Base-by-base conservation (phyloP, 2,329 filamentous ascomycete species). In the Monilinia vaccinii-corymbosi region DNA sequence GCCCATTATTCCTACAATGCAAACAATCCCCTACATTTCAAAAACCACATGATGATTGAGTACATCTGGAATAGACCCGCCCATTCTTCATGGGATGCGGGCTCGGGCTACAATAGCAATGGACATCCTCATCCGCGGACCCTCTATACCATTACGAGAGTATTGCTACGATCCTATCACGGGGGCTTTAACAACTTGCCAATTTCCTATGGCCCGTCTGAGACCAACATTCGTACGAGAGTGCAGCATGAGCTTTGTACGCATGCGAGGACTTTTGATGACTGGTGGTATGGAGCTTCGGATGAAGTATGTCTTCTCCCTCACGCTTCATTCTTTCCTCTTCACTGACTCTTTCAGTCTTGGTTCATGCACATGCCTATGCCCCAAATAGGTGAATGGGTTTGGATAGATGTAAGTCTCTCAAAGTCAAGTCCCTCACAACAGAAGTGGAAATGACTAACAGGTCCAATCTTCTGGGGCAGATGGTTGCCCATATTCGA, bases 331-430 rank as follows among this genome's bases (percentile, higher is more conserved):
- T 16, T 6, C 13, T 7, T 21, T 50, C 5, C 13, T 8, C 1
- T 10, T 4, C 3, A 36, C 32, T 32, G 18, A 50, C 2, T 11
- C 36, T 36, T 36, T 18, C 14, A 50, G 48, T 32, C 32, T 23
- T 50, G 48, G 48, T 50, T 50, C 31, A 50, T 50, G 48, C 48
- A 50, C 14, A 50, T 50, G 48, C 48, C 48, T 14, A 50, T 50
- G 48, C 48, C 48, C 21, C 48, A 4, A 4, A 16, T 16, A 50
- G 31, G 21, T 14, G 28, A 36, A 36, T 50, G 48, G 48, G 31
- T 50, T 21, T 50, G 48, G 48, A 50, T 50, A 21, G 48, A 50
- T 50, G 48, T 36, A 32, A 32, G 48, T 50, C 8, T 23, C n/a
- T 4, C 25, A 31, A 23, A 7, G 34, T 31, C 14, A 23, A 7